These are phyloP conservation scores for Bryopsis sp. DNA, from an alignment of 139 green algal genomes.

Conservation along the genomic window DNA sequence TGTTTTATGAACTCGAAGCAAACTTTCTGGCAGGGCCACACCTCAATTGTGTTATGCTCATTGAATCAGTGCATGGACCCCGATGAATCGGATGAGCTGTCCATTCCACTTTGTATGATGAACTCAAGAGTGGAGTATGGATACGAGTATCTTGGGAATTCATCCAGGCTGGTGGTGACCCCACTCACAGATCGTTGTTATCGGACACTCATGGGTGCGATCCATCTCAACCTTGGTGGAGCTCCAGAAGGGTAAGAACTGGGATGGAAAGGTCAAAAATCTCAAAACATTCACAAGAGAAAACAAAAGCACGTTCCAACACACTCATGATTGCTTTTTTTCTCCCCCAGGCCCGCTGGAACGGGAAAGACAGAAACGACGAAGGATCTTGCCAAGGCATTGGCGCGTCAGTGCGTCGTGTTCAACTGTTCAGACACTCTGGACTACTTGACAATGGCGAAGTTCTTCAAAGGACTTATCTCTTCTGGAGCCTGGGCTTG, in stretches of 20 bases:
- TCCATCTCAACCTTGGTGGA: conserved; percentile 66
- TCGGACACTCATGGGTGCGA: conserved; percentile 61
- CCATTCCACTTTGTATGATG: conserved; percentile 48
- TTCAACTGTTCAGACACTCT: conserved; percentile 76
- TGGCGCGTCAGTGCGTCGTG: conserved; percentile 69
- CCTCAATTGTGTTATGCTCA: too few species aligned
- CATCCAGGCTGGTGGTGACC: conserved; percentile 54
- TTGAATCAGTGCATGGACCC: conserved; percentile 9
- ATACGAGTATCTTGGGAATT: conserved; percentile 75
- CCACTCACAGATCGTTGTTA: conserved; percentile 71
- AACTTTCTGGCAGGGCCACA: not conserved
- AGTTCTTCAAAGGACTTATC: conserved; percentile 79
- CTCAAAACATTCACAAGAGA: not conserved
- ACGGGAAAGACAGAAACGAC: conserved; percentile 77
- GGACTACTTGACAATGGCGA: conserved; percentile 60
- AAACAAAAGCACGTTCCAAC: not conserved
- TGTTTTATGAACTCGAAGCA: not conserved
- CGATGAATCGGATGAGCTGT: conserved; percentile 34
- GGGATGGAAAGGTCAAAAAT: too few species aligned
- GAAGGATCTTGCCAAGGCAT: conserved; percentile 71
- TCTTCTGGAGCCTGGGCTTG: conserved; percentile 60
- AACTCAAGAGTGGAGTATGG: conserved; percentile 72
- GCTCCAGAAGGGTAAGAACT: conserved; percentile 52
- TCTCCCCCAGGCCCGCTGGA: too few species aligned
- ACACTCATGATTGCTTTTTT: conserved; percentile 15